phyloP scores from a whole-genome alignment of 2,329 filamentous ascomycete species.

The Whalleya microplaca region DNA sequence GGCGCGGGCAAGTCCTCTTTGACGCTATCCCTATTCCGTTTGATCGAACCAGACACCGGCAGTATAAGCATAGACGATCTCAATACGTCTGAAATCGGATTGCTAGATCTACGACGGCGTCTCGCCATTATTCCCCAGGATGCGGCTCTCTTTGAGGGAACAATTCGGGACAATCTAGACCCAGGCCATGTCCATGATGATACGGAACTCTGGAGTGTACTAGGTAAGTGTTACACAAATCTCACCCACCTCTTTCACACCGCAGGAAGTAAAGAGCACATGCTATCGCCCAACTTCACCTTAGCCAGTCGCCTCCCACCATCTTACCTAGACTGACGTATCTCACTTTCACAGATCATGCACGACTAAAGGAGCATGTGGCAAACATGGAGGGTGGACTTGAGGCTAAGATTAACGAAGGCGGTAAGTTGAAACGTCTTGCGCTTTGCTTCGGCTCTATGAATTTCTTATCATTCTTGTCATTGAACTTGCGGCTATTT shows the following conservation, averaged over 20 bases:
- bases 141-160: constrained; percentile 92
- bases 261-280: constrained; percentile 30
- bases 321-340: constrained; percentile 43
- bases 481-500: constrained; percentile 30
- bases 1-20: constrained; percentile 95
- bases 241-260: constrained; percentile 24
- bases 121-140: constrained; percentile 98
- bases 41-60: constrained; percentile 85
- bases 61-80: constrained; percentile 87
- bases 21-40: constrained; percentile 89
- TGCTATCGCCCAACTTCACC: constrained; percentile 22
- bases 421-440: constrained; percentile 64
- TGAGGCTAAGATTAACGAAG: constrained; percentile 90
- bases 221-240: constrained; percentile 64
- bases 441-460: constrained; percentile 36
- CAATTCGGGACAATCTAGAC: constrained; percentile 92
- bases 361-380: constrained; percentile 89
- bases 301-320: constrained; percentile 21
- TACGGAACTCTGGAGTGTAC: constrained; percentile 93
- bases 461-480: constrained; percentile 32
- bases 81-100: constrained; percentile 86
- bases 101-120: constrained; percentile 84
- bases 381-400: constrained; percentile 84
- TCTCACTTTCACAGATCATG: constrained; percentile 69
- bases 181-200: constrained; percentile 95